These are phyloP conservation scores for Drechslerella coelobrocha DNA, from an alignment of 2,329 filamentous ascomycete species.

Conservation along the genomic window DNA sequence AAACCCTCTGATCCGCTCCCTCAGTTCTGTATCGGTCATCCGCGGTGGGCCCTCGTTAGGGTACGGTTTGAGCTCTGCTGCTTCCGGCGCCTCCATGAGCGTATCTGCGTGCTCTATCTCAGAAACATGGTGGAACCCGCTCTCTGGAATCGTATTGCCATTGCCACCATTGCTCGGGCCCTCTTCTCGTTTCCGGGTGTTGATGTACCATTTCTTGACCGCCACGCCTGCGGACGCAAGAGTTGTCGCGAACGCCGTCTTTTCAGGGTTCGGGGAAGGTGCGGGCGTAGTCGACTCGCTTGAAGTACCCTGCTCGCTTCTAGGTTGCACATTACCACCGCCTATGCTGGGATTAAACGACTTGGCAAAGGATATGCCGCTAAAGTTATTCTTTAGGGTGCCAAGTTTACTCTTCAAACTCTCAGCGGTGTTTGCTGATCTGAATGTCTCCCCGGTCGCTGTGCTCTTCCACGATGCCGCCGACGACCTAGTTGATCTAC, in stretches of 20 bases:
- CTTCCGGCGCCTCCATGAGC: slow-evolving; percentile 9
- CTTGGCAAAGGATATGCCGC: slow-evolving; percentile 33
- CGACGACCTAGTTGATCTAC: neutral
- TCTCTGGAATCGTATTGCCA: slow-evolving; percentile 13
- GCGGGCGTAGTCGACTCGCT: slow-evolving; percentile 26
- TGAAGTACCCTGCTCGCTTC: slow-evolving; percentile 7
- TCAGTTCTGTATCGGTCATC: slow-evolving; percentile 24
- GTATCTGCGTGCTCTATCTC: slow-evolving; percentile 25
- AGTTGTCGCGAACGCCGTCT: slow-evolving; percentile 59
- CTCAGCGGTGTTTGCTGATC: slow-evolving; percentile 21
- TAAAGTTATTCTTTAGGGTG: slow-evolving; percentile 39
- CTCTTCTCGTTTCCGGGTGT: slow-evolving; percentile 50
- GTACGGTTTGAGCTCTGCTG: slow-evolving; percentile 25
- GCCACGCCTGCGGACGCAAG: slow-evolving; percentile 63
- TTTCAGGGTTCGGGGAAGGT: slow-evolving; percentile 56
- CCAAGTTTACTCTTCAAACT: slow-evolving; percentile 28
- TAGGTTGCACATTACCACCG: neutral
- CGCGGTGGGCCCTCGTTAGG: slow-evolving; percentile 25
- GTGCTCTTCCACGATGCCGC: slow-evolving; percentile 16
- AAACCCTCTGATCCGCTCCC: slow-evolving; percentile 25
- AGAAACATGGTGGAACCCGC: slow-evolving; percentile 41
- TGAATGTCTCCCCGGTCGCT: slow-evolving; percentile 13
- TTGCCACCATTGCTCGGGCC: slow-evolving; percentile 10
- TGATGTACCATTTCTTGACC: slow-evolving; percentile 67
- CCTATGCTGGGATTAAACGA: slow-evolving; percentile 34